Percentiles rank a stretch among this genome's conserved stretches.
Evolutionary conservation across 2,329 filamentous ascomycete species (phyloP).

Genomic region (Botrytis fragariae): DNA sequence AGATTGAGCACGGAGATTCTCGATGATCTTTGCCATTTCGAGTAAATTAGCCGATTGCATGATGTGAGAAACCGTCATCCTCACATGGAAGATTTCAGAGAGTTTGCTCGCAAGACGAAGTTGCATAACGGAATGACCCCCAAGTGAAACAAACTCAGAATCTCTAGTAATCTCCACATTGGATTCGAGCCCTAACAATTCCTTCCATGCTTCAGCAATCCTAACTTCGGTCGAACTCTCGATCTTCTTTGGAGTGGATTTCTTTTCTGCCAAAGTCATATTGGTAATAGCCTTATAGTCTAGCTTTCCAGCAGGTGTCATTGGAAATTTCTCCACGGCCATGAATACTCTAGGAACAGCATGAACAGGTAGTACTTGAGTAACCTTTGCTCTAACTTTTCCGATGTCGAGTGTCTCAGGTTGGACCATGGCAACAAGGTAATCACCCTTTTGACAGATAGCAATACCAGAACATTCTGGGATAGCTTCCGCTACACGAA

Average conservation of each 20-base stretch:
- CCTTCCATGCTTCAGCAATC: conserved; percentile 21
- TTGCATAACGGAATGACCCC: conserved; percentile 36
- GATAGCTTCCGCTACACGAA: conserved; percentile 29
- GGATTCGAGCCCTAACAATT: conserved; percentile 23
- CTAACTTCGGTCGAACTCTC: conserved; percentile 7
- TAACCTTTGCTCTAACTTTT: conserved; percentile 18
- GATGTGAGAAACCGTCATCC: conserved; percentile 27
- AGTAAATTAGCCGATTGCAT: conserved; percentile 20
- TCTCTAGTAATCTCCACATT: conserved; percentile 22
- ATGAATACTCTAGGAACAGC: conserved; percentile 35
- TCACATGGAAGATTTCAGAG: conserved; percentile 19
- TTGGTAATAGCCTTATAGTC: conserved; percentile 37
- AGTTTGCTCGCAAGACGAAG: conserved; percentile 27
- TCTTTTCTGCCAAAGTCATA: background rate
- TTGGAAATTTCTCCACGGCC: conserved; percentile 35
- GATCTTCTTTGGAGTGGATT: background rate
- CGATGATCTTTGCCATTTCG: conserved; percentile 10
- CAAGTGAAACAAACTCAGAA: conserved; percentile 35
- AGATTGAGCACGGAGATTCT: background rate
- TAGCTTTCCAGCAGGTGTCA: conserved; percentile 38
- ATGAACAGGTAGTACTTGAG: conserved; percentile 30
- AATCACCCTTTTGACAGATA: conserved; percentile 31
- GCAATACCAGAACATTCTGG: conserved; percentile 29
- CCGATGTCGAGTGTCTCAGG: conserved; percentile 23
- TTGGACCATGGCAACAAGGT: conserved; percentile 37